These are phyloP conservation scores for Asterophora lycoperdoides DNA, from an alignment of 768 basidiomycete species.

Conservation along the genomic window DNA sequence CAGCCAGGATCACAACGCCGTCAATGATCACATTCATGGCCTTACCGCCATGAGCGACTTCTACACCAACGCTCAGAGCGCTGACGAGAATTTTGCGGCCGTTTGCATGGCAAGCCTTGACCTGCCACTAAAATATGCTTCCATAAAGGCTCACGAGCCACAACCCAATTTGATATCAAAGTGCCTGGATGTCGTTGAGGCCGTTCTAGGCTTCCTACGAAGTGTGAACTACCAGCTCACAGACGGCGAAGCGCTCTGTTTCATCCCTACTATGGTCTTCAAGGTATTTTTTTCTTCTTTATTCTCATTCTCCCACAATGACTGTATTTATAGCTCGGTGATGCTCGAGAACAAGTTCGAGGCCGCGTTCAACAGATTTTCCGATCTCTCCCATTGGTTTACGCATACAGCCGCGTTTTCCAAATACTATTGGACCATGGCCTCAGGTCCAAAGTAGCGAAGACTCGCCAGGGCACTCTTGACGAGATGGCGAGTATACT, in stretches of 20 bases:
- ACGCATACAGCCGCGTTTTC: constrained; percentile 90
- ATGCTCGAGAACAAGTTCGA: constrained; percentile 81
- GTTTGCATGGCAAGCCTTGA: constrained; percentile 85
- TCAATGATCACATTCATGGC: constrained; percentile 87
- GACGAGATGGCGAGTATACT: constrained; percentile 78
- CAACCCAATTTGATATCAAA: constrained; percentile 86
- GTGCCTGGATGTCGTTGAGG: constrained; percentile 83
- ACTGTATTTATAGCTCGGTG: constrained; percentile 67
- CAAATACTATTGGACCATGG: constrained; percentile 86
- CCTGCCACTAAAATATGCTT: constrained; percentile 88
- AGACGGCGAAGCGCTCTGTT: constrained; percentile 82
- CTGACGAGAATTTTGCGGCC: constrained; percentile 54
- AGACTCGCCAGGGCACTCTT: constrained; percentile 82
- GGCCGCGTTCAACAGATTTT: constrained; percentile 79
- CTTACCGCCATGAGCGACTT: constrained; percentile 72
- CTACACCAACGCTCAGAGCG: constrained; percentile 53
- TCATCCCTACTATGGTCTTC: constrained; percentile 83
- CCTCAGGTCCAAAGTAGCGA: constrained; percentile 84
- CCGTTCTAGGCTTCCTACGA: constrained; percentile 72
- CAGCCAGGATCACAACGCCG: constrained; percentile 93
- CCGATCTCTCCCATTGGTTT: constrained; percentile 81
- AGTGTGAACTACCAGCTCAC: constrained; percentile 70
- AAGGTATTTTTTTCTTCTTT: constrained; percentile 54
- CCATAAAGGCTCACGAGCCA: constrained; percentile 84
- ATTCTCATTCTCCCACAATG: neutral